Evolutionary conservation across 192 early-diverging fungal species (phyloP).

Genomic region (Pilobolus umbonatus): DNA sequence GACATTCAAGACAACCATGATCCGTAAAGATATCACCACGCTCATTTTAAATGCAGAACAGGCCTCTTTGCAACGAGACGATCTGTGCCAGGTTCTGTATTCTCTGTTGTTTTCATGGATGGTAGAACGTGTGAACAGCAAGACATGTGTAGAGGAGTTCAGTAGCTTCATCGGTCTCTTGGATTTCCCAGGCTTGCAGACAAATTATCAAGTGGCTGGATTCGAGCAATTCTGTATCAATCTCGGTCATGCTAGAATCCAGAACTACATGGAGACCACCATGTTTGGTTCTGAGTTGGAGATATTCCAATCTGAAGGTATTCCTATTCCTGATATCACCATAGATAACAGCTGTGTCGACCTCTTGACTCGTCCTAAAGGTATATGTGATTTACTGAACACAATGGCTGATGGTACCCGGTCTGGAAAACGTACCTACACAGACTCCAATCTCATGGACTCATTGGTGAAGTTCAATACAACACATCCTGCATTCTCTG

Average conservation of each 20-base stretch:
- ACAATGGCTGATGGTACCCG: conserved; percentile 30
- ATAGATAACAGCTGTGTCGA: conserved; percentile 31
- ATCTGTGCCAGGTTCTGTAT: conserved; percentile 76
- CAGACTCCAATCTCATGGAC: conserved; percentile 37
- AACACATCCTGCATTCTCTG: conserved; percentile 35
- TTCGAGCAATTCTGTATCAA: conserved; percentile 70
- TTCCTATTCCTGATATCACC: conserved; percentile 41
- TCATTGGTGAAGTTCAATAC: conserved; percentile 29
- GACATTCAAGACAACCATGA: conserved; percentile 77
- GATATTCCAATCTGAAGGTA: conserved; percentile 49
- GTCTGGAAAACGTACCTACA: conserved; percentile 34
- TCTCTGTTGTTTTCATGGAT: conserved; percentile 84
- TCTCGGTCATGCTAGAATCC: conserved; percentile 62
- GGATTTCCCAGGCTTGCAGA: conserved; percentile 69
- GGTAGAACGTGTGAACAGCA: conserved; percentile 83
- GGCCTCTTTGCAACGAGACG: conserved; percentile 76
- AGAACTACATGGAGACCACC: conserved; percentile 48
- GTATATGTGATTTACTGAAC: conserved; percentile 40
- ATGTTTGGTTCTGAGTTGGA: conserved; percentile 44
- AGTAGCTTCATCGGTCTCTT: conserved; percentile 80
- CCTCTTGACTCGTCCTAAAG: conserved; percentile 50
- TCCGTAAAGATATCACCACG: conserved; percentile 85
- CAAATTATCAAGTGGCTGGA: conserved; percentile 27
- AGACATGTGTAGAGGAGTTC: conserved; percentile 60
- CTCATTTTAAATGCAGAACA: conserved; percentile 78